A percentile compares a stretch with the other conserved stretches of the same genome.
Conservation (phyloP, 139 green algal genomes). For the Penium margaritaceum region DNA sequence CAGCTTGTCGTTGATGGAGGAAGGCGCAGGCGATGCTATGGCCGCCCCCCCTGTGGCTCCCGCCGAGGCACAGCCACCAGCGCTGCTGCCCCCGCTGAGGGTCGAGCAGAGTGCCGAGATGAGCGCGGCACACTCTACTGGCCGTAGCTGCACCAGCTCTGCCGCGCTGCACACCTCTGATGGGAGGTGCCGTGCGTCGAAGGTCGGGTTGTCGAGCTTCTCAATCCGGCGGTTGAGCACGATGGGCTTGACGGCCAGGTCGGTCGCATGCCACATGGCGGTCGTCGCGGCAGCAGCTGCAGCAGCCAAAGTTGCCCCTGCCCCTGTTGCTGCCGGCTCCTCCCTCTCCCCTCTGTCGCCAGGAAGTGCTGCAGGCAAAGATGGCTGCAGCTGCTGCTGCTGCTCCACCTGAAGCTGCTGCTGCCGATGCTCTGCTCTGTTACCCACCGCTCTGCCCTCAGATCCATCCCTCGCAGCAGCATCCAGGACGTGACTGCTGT, state of each 20-base stretch:
- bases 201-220: slow-evolving; percentile 59
- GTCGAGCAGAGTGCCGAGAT: neutral
- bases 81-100: slow-evolving; percentile 1
- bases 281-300: no score
- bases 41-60: neutral
- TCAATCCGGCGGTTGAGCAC: slow-evolving; percentile 80
- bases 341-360: no score
- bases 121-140: no score
- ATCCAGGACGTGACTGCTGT: no score
- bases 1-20: slow-evolving; percentile 52
- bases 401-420: neutral
- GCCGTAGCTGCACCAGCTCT: slow-evolving; percentile 22
- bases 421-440: neutral
- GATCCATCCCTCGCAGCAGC: no score
- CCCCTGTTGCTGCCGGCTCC: neutral
- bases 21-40: neutral
- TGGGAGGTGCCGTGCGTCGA: slow-evolving; percentile 61
- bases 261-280: slow-evolving; percentile 70
- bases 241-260: slow-evolving; percentile 79
- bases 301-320: no score
- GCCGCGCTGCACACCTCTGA: slow-evolving; percentile 56
- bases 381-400: slow-evolving; percentile 5
- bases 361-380: no score
- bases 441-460: no score
- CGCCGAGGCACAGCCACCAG: neutral